Base-by-base conservation (phyloP, 805 yeast species). In the Kuraishia hungarica region DNA sequence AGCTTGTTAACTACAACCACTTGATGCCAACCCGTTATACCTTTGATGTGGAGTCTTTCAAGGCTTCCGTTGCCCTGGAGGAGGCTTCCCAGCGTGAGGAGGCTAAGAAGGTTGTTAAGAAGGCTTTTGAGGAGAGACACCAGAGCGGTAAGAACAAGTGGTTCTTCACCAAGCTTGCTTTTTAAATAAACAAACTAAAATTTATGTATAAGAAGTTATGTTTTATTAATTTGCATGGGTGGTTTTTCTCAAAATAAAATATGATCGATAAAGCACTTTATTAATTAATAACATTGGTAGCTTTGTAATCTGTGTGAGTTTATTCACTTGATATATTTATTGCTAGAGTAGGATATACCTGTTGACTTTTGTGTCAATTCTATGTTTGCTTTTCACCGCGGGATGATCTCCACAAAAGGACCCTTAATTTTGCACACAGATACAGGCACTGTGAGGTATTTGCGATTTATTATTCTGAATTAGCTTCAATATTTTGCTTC, bases 11-110 rank as follows among this genome's bases (percentile, higher is more conserved):
- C 97, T 94, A 92, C 96, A 91, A 91, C 91, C 99, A 94, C 80
- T 83, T 94, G 78, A 87, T 94, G 93, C 99, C 99, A 83, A 94
- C 99, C 74, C 92, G 99, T 84, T 94, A 94, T 89, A 84, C 96
- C 61, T 85, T 94, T 72, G 98, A 94, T 76, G 94, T 93, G 72
- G 98, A 94, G 77, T 79, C 89, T 67, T 87, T 94, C 85, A 94
- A 94, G 85, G 72, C 87, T 72, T 87, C 84, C 69, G 88, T 94
- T 72, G 83, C 98, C 72, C 87, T 94, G 77, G 83, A 82, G 74
- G 97, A 94, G 84, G 97, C 98, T 79, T 82, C 97, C 65, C 97
- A 92, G 81, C 88, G 96, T 78, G 96, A 86, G 80, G 97, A 93
- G 77, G 98, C 98, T 74, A 94, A 92, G 89, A 93, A 94, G 85